Percentiles rank a stretch among this genome's conserved stretches.
Conservation (phyloP, 1,284 basidiomycete species). For the Marasmius oreades region DNA sequence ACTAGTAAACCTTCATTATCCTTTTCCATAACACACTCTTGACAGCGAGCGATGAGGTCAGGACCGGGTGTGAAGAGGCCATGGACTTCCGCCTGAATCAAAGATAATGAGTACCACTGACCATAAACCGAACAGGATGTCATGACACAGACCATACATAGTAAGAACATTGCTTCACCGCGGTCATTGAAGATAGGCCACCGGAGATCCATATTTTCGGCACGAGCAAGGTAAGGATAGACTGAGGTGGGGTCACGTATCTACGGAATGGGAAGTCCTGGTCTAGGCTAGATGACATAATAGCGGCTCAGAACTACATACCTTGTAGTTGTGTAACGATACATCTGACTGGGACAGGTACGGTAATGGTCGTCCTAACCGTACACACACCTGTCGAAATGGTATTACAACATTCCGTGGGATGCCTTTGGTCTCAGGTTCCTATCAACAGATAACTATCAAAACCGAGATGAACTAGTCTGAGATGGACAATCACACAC, state of each 20-base stretch:
- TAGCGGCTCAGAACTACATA: too few species aligned
- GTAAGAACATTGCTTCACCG: constrained; percentile 12
- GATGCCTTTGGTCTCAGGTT: constrained; percentile 13
- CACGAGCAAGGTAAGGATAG: constrained; percentile 9
- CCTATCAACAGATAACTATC: neutral
- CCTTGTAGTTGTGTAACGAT: constrained; percentile 13
- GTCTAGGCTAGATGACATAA: neutral
- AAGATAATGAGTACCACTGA: neutral
- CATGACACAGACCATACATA: constrained; percentile 11
- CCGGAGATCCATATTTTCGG: constrained; percentile 13
- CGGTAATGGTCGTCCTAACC: constrained; percentile 11
- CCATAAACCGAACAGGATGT: neutral
- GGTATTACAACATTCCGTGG: constrained; percentile 11
- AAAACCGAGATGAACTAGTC: too few species aligned
- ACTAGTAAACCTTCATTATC: constrained; percentile 12
- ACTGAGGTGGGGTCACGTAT: constrained; percentile 13
- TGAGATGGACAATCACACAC: neutral
- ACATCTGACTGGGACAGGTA: constrained; percentile 14
- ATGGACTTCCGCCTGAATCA: constrained; percentile 9
- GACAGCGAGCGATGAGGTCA: constrained; percentile 14
- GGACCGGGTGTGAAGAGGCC: constrained; percentile 13
- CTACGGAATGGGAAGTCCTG: neutral
- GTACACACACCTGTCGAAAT: constrained; percentile 9
- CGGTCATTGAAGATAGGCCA: constrained; percentile 14
- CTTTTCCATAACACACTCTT: constrained; percentile 12